A percentile compares a stretch with the other conserved stretches of the same genome.
Evolutionary conservation across 352 stramenopile genomes (phyloP).

Genomic region (Elongisporangium senticosum): DNA sequence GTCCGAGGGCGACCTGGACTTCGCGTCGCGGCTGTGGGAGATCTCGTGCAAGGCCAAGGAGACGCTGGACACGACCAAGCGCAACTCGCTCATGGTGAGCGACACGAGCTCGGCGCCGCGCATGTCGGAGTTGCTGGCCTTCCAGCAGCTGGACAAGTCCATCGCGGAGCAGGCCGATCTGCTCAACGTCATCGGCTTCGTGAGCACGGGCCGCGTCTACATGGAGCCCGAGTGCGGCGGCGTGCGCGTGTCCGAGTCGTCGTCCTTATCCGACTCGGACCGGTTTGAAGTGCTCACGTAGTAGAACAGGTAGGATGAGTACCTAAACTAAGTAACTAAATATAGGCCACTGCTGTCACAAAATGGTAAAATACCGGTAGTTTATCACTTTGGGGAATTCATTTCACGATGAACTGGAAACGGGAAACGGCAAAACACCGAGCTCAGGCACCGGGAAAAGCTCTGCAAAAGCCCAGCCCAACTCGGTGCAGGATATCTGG

Average conservation of each 20-base stretch:
- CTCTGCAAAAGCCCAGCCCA: constrained; percentile 47
- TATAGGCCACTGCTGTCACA: background rate
- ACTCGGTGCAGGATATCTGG: constrained; percentile 74
- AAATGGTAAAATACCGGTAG: too few relatives aligned
- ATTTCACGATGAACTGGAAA: background rate
- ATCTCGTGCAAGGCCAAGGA: constrained; percentile 63
- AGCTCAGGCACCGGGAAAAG: constrained; percentile 18
- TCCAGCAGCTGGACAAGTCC: constrained; percentile 65
- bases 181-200: constrained; percentile 69
- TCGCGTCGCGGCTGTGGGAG: constrained; percentile 51
- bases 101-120: constrained; percentile 63
- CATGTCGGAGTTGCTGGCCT: constrained; percentile 52
- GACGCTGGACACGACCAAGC: constrained; percentile 52
- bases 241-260: constrained; percentile 62
- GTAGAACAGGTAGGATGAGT: background rate
- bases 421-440: background rate
- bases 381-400: background rate
- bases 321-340: constrained; percentile 1
- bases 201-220: constrained; percentile 69
- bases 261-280: constrained; percentile 38
- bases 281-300: constrained; percentile 62
- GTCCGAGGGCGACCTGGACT: constrained; percentile 13
- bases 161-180: constrained; percentile 71
- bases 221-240: constrained; percentile 58
- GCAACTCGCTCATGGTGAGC: constrained; percentile 76